Evolutionary conservation across 164 flowering plant genomes (phyloP).

Genomic region (Piper longum): DNA sequence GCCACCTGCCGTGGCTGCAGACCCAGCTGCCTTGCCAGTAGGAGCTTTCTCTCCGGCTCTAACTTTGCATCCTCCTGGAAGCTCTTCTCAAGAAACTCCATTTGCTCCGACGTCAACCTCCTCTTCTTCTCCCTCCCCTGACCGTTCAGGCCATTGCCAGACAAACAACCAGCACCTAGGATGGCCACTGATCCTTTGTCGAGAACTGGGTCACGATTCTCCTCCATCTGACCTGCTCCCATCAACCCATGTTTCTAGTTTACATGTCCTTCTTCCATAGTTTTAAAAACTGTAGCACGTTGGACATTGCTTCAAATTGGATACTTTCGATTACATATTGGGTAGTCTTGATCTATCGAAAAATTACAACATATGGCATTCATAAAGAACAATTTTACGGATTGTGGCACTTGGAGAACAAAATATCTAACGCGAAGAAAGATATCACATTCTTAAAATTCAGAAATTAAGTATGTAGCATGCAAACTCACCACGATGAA

Average conservation of each 20-base stretch:
- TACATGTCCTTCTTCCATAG: no score
- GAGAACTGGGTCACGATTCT: not conserved
- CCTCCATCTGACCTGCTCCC: not conserved
- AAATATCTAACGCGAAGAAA: not conserved
- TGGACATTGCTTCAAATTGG: no score
- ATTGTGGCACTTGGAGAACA: not conserved
- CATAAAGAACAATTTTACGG: no score
- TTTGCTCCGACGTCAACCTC: not conserved
- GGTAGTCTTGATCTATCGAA: no score
- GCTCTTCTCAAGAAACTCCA: conserved; percentile 24
- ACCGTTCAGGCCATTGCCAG: not conserved
- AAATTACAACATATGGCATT: no score
- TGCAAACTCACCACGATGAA: not conserved
- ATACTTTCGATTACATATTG: no score
- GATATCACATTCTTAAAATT: no score
- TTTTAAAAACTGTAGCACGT: no score
- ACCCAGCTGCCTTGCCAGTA: conserved; percentile 52
- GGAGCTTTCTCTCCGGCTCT: conserved; percentile 66
- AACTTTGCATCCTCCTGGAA: conserved; percentile 82
- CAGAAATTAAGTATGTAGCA: not conserved
- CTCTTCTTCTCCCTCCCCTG: not conserved
- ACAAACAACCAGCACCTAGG: not conserved
- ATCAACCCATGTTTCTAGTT: no score
- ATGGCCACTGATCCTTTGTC: not conserved
- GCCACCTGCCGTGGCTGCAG: conserved; percentile 67